Conservation (phyloP, 73 alveolate species). For the Paramecium tetraurelia region DNA sequence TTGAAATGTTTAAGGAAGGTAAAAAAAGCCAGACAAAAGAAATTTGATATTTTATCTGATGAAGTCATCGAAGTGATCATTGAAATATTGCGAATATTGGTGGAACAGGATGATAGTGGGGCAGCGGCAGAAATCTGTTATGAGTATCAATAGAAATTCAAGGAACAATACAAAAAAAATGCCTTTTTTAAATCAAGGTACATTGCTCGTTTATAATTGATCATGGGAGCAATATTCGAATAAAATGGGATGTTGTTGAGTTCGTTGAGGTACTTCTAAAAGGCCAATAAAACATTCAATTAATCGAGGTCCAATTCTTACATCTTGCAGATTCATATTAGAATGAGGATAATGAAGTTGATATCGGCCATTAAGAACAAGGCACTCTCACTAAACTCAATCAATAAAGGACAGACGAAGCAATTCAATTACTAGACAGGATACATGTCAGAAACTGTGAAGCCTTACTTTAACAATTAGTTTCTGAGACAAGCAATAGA, state of each 20-base stretch:
- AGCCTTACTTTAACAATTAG: not conserved
- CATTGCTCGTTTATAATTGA: not conserved
- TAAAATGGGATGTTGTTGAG: not conserved
- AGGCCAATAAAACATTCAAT: not conserved
- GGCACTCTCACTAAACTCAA: not conserved
- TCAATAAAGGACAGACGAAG: not conserved
- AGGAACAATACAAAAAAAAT: not conserved
- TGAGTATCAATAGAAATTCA: not conserved
- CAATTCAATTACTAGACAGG: not conserved
- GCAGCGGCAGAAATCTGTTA: not conserved
- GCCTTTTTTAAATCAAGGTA: not conserved
- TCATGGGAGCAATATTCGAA: constrained; percentile 4
- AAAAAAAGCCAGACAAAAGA: not conserved
- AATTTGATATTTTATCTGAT: not conserved
- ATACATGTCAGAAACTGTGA: not conserved
- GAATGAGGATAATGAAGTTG: not conserved
- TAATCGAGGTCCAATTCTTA: not conserved
- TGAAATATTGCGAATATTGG: not conserved
- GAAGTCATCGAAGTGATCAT: not conserved
- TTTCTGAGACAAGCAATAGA: not conserved
- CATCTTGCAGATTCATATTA: not conserved
- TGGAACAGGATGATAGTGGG: constrained; percentile 23
- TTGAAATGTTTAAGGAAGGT: not conserved
- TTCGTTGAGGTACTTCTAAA: not conserved
- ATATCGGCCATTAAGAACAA: not conserved